Percentiles rank a stretch among this genome's conserved stretches.
These are phyloP conservation scores for Gleditsia sinensis DNA, from an alignment of 306 rosid genomes.

Conservation along the genomic window DNA sequence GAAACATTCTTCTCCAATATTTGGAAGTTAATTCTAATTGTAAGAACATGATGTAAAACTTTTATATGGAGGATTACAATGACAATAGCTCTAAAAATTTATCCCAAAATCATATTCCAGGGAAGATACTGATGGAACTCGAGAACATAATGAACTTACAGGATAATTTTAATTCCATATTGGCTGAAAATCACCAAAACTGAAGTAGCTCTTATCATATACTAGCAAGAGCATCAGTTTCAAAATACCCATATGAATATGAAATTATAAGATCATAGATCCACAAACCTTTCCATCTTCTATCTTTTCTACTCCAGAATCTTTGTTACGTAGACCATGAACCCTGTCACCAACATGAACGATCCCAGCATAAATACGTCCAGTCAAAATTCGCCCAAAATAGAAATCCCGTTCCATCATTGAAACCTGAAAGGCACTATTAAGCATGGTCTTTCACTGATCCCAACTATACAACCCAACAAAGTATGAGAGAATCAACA, in stretches of 20 bases:
- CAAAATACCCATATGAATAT: constrained; percentile 16
- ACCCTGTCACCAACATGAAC: constrained; percentile 87
- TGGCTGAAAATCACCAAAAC: background rate
- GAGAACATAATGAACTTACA: background rate
- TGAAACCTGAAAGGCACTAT: constrained; percentile 80
- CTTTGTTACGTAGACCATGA: constrained; percentile 79
- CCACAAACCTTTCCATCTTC: constrained; percentile 94
- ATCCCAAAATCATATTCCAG: background rate
- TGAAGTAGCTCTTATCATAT: constrained; percentile 21
- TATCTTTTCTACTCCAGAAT: constrained; percentile 73
- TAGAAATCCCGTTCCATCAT: constrained; percentile 96
- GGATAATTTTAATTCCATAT: constrained; percentile 13
- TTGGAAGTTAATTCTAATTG: background rate
- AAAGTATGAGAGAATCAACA: constrained; percentile 1
- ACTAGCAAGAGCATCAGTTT: constrained; percentile 5
- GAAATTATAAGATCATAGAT: constrained; percentile 19
- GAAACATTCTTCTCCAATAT: constrained; percentile 1
- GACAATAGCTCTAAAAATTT: background rate
- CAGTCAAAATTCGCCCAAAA: constrained; percentile 93
- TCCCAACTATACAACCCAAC: constrained; percentile 33
- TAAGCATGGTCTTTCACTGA: constrained; percentile 44
- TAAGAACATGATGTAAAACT: constrained; percentile 1
- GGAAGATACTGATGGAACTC: background rate
- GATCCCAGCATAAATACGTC: constrained; percentile 79
- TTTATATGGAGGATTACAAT: background rate